Conservation (phyloP, 306 rosid genomes). For the Cicer pinnatifidum region DNA sequence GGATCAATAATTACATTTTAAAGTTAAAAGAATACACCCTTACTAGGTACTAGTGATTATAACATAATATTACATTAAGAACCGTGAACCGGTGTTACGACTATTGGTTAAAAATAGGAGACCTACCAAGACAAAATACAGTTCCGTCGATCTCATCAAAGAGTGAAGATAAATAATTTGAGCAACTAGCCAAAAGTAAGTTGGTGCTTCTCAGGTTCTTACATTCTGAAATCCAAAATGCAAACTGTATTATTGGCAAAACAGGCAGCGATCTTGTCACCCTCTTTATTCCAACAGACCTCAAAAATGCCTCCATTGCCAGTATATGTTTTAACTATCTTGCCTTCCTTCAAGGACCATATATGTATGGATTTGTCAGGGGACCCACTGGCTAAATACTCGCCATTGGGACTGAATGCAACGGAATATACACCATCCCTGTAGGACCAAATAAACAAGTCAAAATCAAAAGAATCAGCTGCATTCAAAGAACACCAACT, state of each 20-base stretch:
- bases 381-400: conserved; percentile 86
- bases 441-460: conserved; percentile 32
- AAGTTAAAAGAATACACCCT: background rate
- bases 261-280: conserved; percentile 91
- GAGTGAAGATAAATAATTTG: conserved; percentile 24
- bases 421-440: conserved; percentile 93
- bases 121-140: conserved; percentile 39
- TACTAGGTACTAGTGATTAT: background rate
- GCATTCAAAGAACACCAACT: background rate
- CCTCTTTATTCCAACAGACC: conserved; percentile 93
- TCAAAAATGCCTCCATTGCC: conserved; percentile 98
- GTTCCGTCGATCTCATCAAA: conserved; percentile 18
- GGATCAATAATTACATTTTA: background rate
- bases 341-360: conserved; percentile 92
- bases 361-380: conserved; percentile 81
- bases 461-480: background rate
- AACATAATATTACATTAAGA: background rate
- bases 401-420: conserved; percentile 93
- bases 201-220: conserved; percentile 23
- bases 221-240: conserved; percentile 67
- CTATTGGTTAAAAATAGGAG: conserved; percentile 19
- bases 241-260: conserved; percentile 90
- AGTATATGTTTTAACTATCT: conserved; percentile 76
- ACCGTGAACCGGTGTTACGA: background rate
- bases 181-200: conserved; percentile 13